Evolutionary conservation across 768 basidiomycete species (phyloP).

Genomic region (Psilocybe cubensis): DNA sequence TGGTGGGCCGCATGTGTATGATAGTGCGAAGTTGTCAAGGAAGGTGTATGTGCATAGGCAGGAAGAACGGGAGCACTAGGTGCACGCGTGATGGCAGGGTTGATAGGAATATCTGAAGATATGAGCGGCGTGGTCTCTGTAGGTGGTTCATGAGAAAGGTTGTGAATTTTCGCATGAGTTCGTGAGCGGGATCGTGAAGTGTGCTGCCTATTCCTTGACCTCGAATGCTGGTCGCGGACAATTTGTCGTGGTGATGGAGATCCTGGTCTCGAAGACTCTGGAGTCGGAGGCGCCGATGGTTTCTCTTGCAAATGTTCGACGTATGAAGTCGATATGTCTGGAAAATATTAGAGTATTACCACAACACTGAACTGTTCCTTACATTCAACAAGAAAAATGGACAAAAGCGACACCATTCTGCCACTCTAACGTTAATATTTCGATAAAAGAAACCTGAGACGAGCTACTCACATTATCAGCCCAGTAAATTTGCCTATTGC

Average conservation of each 20-base stretch:
- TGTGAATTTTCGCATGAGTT: neutral
- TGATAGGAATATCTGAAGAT: neutral
- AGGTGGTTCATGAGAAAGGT: neutral
- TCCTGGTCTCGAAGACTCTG: conserved; percentile 26
- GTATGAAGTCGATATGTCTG: conserved; percentile 76
- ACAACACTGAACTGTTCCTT: conserved; percentile 28
- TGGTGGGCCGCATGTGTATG: conserved; percentile 4
- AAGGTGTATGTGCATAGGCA: neutral
- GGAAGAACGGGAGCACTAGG: conserved; percentile 1
- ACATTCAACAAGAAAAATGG: conserved; percentile 86
- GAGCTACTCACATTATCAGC: conserved; percentile 67
- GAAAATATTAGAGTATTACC: neutral
- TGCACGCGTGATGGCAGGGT: neutral
- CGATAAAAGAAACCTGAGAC: neutral
- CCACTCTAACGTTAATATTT: neutral
- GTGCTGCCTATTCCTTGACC: neutral
- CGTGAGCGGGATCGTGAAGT: neutral
- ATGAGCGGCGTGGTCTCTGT: neutral
- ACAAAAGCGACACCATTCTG: conserved; percentile 49
- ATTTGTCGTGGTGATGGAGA: conserved; percentile 7
- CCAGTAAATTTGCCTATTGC: conserved; percentile 64
- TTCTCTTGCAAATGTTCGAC: conserved; percentile 73
- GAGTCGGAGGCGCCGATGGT: conserved; percentile 52
- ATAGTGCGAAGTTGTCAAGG: neutral
- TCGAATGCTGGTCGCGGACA: neutral